Evolutionary conservation across 768 basidiomycete species (phyloP).

Genomic region (Cyclocybe cylindracea): DNA sequence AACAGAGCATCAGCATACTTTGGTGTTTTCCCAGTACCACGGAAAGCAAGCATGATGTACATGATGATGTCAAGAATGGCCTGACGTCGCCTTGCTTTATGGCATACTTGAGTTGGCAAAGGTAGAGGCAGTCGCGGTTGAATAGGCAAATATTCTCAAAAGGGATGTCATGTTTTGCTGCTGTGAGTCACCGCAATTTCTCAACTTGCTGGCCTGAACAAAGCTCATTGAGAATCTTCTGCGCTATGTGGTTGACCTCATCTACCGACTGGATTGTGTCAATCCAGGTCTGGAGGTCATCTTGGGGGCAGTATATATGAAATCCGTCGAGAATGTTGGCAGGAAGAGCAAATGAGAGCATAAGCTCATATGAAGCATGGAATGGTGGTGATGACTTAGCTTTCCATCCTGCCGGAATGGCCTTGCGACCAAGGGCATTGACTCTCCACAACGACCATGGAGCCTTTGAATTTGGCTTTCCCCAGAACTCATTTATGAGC

Average conservation of each 20-base stretch:
- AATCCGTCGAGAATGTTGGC: conserved; percentile 19
- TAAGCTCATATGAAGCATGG: conserved; percentile 14
- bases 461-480: conserved; percentile 19
- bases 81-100: conserved; percentile 18
- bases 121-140: conserved; percentile 11
- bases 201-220: conserved; percentile 11
- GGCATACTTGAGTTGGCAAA: conserved; percentile 12
- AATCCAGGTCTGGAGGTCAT: conserved; percentile 9
- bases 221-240: conserved; percentile 7
- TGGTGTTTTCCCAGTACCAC: conserved; percentile 14
- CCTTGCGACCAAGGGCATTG: conserved; percentile 13
- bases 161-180: conserved; percentile 8
- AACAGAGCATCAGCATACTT: conserved; percentile 21
- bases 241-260: conserved; percentile 4
- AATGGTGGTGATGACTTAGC: conserved; percentile 13
- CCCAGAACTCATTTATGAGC: conserved; percentile 28
- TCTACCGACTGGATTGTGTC: conserved; percentile 2
- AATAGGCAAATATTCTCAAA: conserved; percentile 15
- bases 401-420: conserved; percentile 13
- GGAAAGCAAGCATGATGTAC: conserved; percentile 14
- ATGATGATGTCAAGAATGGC: conserved; percentile 10
- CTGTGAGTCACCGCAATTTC: not conserved
- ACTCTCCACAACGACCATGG: conserved; percentile 20
- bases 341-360: conserved; percentile 11
- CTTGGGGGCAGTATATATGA: conserved; percentile 4